phyloP scores from a whole-genome alignment of 2,329 filamentous ascomycete species.

The Davidsoniella eucalypti region DNA sequence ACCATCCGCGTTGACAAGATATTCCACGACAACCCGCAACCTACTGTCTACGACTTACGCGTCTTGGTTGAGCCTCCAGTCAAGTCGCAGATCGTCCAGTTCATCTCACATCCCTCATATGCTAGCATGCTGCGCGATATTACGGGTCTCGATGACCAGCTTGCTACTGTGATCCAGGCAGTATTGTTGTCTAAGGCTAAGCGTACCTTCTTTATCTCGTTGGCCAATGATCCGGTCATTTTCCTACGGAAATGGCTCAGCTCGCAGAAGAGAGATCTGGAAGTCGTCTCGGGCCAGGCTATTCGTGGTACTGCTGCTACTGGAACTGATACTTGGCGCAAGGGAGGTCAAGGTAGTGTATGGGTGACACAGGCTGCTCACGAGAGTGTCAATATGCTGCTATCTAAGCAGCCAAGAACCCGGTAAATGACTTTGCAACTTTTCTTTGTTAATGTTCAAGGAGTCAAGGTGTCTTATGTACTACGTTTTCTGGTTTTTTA shows the following conservation, averaged over 20 bases:
- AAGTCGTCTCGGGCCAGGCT: constrained; percentile 72
- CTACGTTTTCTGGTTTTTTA: neutral
- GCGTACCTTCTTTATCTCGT: constrained; percentile 66
- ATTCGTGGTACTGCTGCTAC: constrained; percentile 34
- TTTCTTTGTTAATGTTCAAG: neutral
- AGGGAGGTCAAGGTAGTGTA: constrained; percentile 36
- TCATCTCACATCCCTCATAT: constrained; percentile 55
- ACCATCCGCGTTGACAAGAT: constrained; percentile 84
- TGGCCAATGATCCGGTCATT: constrained; percentile 65
- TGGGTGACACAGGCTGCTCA: constrained; percentile 42
- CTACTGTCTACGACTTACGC: constrained; percentile 80
- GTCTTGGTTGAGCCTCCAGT: constrained; percentile 75
- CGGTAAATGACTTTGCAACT: neutral
- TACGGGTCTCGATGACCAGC: constrained; percentile 61
- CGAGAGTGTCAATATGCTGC: constrained; percentile 46
- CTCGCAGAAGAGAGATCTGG: constrained; percentile 79
- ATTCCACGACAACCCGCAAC: constrained; percentile 56
- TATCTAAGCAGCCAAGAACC: constrained; percentile 31
- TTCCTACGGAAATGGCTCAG: constrained; percentile 82
- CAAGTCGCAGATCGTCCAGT: constrained; percentile 44
- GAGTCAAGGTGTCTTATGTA: neutral
- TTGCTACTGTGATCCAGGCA: constrained; percentile 68
- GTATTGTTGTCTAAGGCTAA: constrained; percentile 76
- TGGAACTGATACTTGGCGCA: constrained; percentile 50
- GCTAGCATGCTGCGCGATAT: constrained; percentile 61